A percentile compares a stretch with the other conserved stretches of the same genome.
Conservation (phyloP, 2,329 filamentous ascomycete species). For the Fusarium kyushuense region DNA sequence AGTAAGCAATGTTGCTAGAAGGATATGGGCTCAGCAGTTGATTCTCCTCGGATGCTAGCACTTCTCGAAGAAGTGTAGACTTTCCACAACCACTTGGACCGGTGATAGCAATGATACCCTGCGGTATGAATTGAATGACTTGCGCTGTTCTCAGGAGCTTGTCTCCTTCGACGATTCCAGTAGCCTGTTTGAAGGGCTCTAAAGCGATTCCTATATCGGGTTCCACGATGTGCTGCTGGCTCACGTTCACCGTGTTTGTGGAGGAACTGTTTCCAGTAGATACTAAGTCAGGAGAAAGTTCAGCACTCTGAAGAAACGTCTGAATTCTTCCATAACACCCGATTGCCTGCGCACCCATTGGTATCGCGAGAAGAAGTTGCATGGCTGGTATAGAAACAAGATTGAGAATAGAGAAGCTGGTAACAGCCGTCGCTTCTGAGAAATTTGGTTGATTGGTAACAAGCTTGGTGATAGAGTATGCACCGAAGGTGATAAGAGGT, state of each 20-base stretch:
- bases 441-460: not conserved
- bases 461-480: not conserved
- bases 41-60: not conserved
- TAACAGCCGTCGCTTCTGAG: constrained; percentile 1
- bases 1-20: not conserved
- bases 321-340: constrained; percentile 5
- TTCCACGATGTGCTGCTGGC: not conserved
- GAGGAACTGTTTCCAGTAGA: too few species aligned
- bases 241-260: too few species aligned
- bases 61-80: not conserved
- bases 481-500: constrained; percentile 1
- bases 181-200: not conserved
- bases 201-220: not conserved
- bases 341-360: constrained; percentile 7
- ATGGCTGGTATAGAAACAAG: not conserved
- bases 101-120: not conserved
- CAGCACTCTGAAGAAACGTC: not conserved
- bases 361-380: constrained; percentile 3
- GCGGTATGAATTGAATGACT: not conserved
- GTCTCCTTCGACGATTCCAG: too few species aligned
- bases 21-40: not conserved
- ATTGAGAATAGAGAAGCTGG: constrained; percentile 5
- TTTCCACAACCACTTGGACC: constrained; percentile 12
- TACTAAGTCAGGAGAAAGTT: not conserved
- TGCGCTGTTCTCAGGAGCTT: too few species aligned